Base-by-base conservation (phyloP, 768 basidiomycete species). In the Phanerodontia chrysosporium region DNA sequence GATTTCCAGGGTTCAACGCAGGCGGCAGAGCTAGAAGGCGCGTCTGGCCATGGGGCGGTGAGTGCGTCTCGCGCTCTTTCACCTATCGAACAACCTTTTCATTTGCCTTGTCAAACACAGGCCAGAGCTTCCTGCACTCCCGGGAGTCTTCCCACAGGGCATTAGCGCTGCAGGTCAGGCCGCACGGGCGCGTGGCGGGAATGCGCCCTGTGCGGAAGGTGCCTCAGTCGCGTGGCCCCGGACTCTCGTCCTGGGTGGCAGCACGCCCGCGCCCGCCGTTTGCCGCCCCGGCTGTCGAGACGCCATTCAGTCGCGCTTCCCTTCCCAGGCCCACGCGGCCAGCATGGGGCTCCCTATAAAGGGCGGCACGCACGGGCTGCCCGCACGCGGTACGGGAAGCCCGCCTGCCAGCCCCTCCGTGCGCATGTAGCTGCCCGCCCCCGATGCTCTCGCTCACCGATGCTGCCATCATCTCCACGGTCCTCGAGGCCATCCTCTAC, bases 401-500 rank as follows among this genome's bases (percentile, higher is more conserved):
- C 48, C 30, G 12, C n/a, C 18, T 35, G 32, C 29, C 29, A 10
- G 32, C 36, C 24, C 29, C 35, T n/a, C 22, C 52, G 52, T 24
- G 39, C 52, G 52, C 32, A 53, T 53, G 52, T 39, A 53, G 22
- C 52, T 39, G 32, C 49, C 27, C 49, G 28, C 49, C n/a, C 49
- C 30, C 36, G 22, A 57, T 49, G 56, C 45, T 55, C 44, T 51
- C 28, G 27, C 55, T 57, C 44, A 57, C 60, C 18, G 60, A 61
- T 21, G 63, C 66, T 13, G 60, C 61, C 14, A 58, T 67, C 35
- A 42, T 67, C 44, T 67, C 66, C 10, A 67, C 66, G 14, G 55
- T 58, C 35, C 22, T 65, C 13, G 62, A 67, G 58, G 66, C 59
- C 27, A 58, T 67, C 45, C 60, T 67, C 7, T 67, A 67, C 53